These are phyloP conservation scores for Nemophila menziesii DNA, from an alignment of 257 asterid genomes.

Conservation along the genomic window DNA sequence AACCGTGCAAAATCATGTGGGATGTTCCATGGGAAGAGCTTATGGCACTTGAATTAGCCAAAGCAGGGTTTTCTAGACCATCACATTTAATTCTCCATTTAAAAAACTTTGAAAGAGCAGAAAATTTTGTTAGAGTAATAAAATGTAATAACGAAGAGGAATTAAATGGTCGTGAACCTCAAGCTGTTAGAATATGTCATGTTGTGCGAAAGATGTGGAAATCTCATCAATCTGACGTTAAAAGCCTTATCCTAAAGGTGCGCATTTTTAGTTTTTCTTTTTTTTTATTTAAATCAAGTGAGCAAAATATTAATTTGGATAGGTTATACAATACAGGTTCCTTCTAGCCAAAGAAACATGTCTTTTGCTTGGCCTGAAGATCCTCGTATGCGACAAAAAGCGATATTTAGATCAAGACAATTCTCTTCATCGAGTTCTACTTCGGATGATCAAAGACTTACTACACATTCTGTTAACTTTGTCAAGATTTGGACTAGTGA, in stretches of 20 bases:
- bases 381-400: conserved; percentile 24
- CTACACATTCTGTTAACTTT: conserved; percentile 57
- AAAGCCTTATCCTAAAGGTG: conserved; percentile 37
- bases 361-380: conserved; percentile 31
- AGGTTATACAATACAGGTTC: conserved; percentile 26
- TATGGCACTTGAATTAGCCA: conserved; percentile 83
- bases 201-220: conserved; percentile 67
- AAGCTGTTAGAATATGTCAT: conserved; percentile 65
- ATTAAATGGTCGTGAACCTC: conserved; percentile 55
- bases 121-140: conserved; percentile 81
- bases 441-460: conserved; percentile 45
- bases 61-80: conserved; percentile 64
- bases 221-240: conserved; percentile 33
- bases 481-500: conserved; percentile 92
- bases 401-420: conserved; percentile 39
- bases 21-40: conserved; percentile 93
- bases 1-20: conserved; percentile 97
- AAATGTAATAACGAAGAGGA: conserved; percentile 66
- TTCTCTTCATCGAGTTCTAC: conserved; percentile 43
- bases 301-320: not conserved
- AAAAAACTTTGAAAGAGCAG: conserved; percentile 63
- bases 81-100: conserved; percentile 85
- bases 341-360: conserved; percentile 38
- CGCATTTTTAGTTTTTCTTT: not conserved
- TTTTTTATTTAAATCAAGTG: not conserved